Base-by-base conservation (phyloP, 805 yeast species). In the Barnettozyma sucrosica region DNA sequence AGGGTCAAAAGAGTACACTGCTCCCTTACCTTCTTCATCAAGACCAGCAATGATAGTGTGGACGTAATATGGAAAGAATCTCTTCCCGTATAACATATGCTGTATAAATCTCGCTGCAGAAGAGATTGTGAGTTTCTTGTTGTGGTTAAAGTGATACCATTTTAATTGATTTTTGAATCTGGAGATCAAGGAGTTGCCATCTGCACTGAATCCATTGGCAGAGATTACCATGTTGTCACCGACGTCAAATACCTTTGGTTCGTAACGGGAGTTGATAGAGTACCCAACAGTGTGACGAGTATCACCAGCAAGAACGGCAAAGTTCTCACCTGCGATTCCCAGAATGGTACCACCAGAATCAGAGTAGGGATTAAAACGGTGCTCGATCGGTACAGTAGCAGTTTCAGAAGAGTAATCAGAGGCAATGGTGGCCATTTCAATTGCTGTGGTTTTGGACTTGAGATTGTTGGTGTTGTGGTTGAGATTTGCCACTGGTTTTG, bases 321-420 rank as follows among this genome's bases (percentile, higher is more conserved):
- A 93, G 67, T 93, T 97, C 65, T 89, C 87, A 44, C 99, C 99
- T 1, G 99, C 97, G 67, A 93, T 93, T 45, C 98, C 99, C 56
- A 93, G 71, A 47, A 92, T 90, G 7, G 98, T 92, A 61, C 99
- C 99, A 59, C 99, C 99, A 60, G 90, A 89, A 67, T 90, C 96
- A 26, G 92, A 72, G 71, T 89, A 89, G 34, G 97, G 97, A 63
- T 89, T 89, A 71, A 89, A 89, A 66, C 85, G 76, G 67, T 90
- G 96, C 65, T 89, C 96, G 63, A 89, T 89, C 51, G 97, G 97
- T 30, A 67, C 68, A 10, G 42, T 20, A 13, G 42, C 23, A 11
- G 42, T 39, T 19, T 39, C 42, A 26, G 42, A 39, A 9, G 30
- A 24, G 21, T 39, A 39, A 20, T 39, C 32, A 8, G 42, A 39